Base-by-base conservation (phyloP, 345 rosid species). In the Melaleuca alternifolia region DNA sequence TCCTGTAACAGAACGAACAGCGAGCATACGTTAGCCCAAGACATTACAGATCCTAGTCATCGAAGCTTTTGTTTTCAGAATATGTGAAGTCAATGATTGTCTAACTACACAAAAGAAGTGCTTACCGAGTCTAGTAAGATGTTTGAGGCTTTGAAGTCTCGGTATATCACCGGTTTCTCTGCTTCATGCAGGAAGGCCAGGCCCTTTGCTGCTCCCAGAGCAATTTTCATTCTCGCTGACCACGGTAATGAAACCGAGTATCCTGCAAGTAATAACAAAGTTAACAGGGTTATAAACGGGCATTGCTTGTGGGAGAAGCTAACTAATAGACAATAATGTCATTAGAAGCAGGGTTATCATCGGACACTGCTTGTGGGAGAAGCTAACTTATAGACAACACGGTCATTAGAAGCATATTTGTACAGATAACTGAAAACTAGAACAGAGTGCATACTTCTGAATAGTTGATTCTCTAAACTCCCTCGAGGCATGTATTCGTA, bases 401-500 rank as follows among this genome's bases (percentile, higher is more conserved):
- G 26, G 44, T 71, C 26, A 21, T 71, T 20, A 18, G 26, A 71
- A 71, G 81, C 81, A 18, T 37, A 20, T 71, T 10, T 5, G 81
- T 41, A 2, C 81, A 37, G 81, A 0, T 18, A 20, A 71, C 37
- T 37, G 48, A 71, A 71, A 71, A 26, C 81, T 20, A 71, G 48
- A 71, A 18, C 48, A 3, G 77, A 50, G 84, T 75, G 86, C 94
- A 86, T 86, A 96, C 99, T 93, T 94, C 98, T 91, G 54, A 96
- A 96, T 5, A 96, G 93, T 83, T 96, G 99, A 86, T 95, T 94
- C 91, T 96, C 99, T 86, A 96, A 91, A 93, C 98, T 96, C 84
- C 99, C 99, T 9, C 99, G 91, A 23, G 99, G 96, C 99, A 96
- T 96, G 82, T 95, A 96, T 87, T 96, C 99, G 56, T 96, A 96